Conservation (phyloP, 306 rosid genomes). For the Styphnolobium japonicum region DNA sequence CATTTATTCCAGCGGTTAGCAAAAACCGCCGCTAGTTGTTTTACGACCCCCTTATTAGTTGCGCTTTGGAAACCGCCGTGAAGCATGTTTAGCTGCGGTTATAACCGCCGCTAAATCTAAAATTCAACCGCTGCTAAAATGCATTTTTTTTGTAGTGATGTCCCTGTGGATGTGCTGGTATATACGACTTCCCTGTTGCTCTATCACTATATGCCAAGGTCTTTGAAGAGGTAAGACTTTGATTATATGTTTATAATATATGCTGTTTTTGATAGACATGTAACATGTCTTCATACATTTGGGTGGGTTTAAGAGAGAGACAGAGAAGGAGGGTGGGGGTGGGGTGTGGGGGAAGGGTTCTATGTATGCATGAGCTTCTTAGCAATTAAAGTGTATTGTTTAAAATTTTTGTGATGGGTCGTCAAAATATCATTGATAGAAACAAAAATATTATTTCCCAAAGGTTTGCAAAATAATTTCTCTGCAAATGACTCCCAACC, state of each 20-base stretch:
- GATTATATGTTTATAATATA: background rate
- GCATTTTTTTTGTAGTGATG: too few species aligned
- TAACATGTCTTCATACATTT: background rate
- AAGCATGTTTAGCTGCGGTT: too few species aligned
- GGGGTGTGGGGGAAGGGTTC: too few species aligned
- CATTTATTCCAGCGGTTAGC: too few species aligned
- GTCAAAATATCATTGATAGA: background rate
- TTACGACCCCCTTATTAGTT: too few species aligned
- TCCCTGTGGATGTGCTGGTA: conserved; percentile 89
- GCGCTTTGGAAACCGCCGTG: too few species aligned
- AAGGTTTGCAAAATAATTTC: background rate
- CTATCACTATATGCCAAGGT: conserved; percentile 80
- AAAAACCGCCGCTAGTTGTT: too few species aligned
- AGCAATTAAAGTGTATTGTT: background rate
- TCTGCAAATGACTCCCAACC: background rate
- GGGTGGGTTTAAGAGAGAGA: background rate
- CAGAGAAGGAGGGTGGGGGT: too few species aligned
- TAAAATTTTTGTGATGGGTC: background rate
- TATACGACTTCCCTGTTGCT: conserved; percentile 82
- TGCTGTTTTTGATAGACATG: background rate
- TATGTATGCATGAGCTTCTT: background rate
- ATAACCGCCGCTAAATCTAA: too few species aligned
- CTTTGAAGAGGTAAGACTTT: conserved; percentile 79
- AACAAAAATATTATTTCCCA: background rate
- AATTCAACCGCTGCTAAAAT: too few species aligned